Base-by-base conservation (phyloP, 2,329 filamentous ascomycete species). In the Ophidiomyces ophidiicola region DNA sequence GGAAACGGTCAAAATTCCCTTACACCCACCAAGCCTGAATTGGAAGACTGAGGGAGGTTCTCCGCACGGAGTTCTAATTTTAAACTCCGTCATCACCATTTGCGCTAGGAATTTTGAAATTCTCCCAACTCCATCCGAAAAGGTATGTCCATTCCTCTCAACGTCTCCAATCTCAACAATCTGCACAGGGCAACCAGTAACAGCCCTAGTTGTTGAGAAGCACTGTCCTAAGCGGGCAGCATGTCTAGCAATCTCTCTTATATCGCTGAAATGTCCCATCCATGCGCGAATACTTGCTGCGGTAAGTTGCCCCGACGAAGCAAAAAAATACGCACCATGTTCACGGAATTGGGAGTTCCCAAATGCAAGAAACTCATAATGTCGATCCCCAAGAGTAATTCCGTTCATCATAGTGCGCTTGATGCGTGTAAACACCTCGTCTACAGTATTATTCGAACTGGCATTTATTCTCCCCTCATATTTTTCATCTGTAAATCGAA, bases 301-400 rank as follows among this genome's bases (percentile, higher is more conserved):
- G 1, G 75, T 80, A 5, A 82, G 54, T 39, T 74, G 66, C 0
- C 73, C 64, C 0, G 75, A 76, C 0, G 82, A 73, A 3, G 83
- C 80, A 57, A 96, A 96, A 60, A 98, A 94, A 54, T 90, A 96
- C 0, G 84, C 87, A 0, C 87, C 82, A 49, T 88, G 78, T 53
- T 96, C 87, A 36, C 88, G 76, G 44, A 98, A 82, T 51, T 98
- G 90, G 0, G 90, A 94, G 57, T 90, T 96, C 0, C 90, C 88
- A 61, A 87, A 94, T 0, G 88, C 90, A 18, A 98, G 72, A 47
- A 96, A 96, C 49, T 88, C 74, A 57, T 86, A 98, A 43, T 76
- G 74, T 5, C 84, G 78, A 46, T 80, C 82, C 3, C 84, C 90
- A 35, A 98, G 78, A 0, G 68, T 68, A 47, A 98, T 88, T 0